phyloP scores from a whole-genome alignment of 78 protist species.

The Dictyostelium capitatum region DNA sequence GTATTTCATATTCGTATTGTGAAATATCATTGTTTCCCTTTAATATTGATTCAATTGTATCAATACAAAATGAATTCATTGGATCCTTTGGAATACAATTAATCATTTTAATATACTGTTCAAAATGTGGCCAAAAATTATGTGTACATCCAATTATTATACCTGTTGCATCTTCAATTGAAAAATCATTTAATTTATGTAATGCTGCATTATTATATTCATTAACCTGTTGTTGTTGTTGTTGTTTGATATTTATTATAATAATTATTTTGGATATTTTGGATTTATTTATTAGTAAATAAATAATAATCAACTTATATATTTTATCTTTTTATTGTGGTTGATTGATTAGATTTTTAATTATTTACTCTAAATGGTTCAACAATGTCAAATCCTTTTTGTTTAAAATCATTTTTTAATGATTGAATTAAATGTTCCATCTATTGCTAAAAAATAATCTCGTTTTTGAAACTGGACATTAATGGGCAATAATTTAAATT shows the following conservation, averaged over 20 bases:
- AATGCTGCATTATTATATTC: constrained; percentile 60
- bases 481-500: background rate
- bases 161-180: constrained; percentile 51
- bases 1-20: constrained; percentile 35
- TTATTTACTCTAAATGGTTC: constrained; percentile 71
- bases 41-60: constrained; percentile 43
- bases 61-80: constrained; percentile 62
- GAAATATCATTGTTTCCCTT: background rate
- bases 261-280: no score
- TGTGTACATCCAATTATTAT: constrained; percentile 73
- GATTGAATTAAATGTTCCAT: constrained; percentile 49
- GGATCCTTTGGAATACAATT: constrained; percentile 67
- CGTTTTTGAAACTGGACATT: constrained; percentile 26
- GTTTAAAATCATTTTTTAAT: constrained; percentile 33
- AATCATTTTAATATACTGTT: background rate
- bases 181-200: constrained; percentile 31
- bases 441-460: constrained; percentile 7
- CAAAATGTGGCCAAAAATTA: constrained; percentile 64
- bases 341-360: no score
- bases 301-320: background rate
- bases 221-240: constrained; percentile 30
- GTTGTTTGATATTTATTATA: background rate
- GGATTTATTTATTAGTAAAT: background rate
- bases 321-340: no score
- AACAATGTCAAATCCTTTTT: constrained; percentile 74